phyloP scores from a whole-genome alignment of 2,329 filamentous ascomycete species.

The Colletotrichum coccodes region DNA sequence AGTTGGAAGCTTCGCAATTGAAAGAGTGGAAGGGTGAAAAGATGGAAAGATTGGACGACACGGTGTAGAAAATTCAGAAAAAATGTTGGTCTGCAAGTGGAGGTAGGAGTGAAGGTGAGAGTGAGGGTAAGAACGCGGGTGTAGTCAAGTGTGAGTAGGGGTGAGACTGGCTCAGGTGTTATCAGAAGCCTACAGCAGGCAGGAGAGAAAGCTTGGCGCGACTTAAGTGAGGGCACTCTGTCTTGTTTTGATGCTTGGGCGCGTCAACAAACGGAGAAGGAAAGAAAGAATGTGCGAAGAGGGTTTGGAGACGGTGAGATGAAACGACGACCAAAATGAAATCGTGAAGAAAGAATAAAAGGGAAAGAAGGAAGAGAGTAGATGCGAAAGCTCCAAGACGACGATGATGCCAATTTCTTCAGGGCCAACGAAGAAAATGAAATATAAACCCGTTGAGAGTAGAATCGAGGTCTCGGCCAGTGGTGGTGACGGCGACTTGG shows the following conservation, averaged over 20 bases:
- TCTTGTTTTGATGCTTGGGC: not conserved
- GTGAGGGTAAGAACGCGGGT: not conserved
- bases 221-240: not conserved
- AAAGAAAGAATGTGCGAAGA: not conserved
- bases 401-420: no score
- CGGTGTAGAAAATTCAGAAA: no score
- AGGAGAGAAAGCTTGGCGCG: not conserved
- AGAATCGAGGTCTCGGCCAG: no score
- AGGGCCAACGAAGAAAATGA: no score
- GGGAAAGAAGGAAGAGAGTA: not conserved
- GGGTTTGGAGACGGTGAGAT: no score
- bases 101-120: not conserved
- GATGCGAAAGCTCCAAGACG: no score
- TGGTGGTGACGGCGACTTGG: not conserved
- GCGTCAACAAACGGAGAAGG: not conserved
- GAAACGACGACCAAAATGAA: no score
- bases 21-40: not conserved
- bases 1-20: not conserved
- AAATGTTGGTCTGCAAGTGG: no score
- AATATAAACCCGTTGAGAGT: no score
- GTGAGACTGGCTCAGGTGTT: not conserved
- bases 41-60: not conserved
- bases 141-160: not conserved
- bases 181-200: not conserved
- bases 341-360: not conserved